Evolutionary conservation across 768 basidiomycete species (phyloP).

Genomic region (Trametes cinnabarina): DNA sequence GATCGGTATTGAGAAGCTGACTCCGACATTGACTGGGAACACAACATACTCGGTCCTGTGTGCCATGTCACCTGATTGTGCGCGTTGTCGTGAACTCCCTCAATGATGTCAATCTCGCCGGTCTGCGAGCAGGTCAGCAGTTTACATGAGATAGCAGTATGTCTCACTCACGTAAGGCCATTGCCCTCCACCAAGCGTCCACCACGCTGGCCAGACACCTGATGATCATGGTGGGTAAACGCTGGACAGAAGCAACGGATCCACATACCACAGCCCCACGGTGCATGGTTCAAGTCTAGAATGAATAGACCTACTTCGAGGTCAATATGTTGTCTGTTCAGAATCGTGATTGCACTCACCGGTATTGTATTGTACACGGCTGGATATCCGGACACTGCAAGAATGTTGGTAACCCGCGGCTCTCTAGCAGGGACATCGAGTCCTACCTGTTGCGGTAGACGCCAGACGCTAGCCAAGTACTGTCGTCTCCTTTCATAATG

Average conservation of each 20-base stretch:
- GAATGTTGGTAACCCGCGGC: background rate
- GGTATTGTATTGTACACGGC: conserved; percentile 59
- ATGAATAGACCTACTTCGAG: conserved; percentile 58
- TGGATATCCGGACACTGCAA: conserved; percentile 73
- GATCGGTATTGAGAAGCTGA: background rate
- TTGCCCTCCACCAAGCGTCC: conserved; percentile 57
- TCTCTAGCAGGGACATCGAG: background rate
- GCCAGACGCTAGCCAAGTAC: conserved; percentile 51
- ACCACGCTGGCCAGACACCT: conserved; percentile 86
- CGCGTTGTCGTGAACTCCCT: conserved; percentile 81
- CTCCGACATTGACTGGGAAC: no score
- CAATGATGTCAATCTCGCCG: conserved; percentile 82
- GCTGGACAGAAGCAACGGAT: background rate
- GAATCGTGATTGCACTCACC: conserved; percentile 29
- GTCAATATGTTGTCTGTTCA: background rate
- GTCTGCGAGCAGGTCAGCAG: conserved; percentile 36
- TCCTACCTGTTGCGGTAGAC: conserved; percentile 58
- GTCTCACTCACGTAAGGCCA: conserved; percentile 61
- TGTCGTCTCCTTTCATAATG: conserved; percentile 77
- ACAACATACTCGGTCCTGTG: conserved; percentile 55
- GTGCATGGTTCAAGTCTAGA: conserved; percentile 78
- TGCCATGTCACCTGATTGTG: conserved; percentile 87
- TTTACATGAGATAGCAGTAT: conserved; percentile 6
- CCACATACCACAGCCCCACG: conserved; percentile 81
- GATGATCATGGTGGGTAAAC: background rate